Conservation (phyloP, 768 basidiomycete genomes). For the Pulveroboletus frians region DNA sequence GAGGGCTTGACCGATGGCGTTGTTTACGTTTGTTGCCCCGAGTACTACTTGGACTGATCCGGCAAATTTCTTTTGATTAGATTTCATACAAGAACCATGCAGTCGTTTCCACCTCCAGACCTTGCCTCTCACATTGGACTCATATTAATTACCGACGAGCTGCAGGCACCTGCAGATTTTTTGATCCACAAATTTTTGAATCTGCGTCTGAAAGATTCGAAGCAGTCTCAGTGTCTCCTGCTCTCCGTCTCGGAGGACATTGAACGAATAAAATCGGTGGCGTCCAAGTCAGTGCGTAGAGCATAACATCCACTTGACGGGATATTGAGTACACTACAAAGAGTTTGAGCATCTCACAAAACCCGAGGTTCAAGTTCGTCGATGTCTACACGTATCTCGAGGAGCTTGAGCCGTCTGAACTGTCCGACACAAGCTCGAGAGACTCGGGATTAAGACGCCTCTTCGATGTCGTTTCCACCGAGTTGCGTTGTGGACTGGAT, state of each 20-base stretch:
- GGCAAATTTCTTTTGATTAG: constrained; percentile 6
- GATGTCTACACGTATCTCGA: constrained; percentile 42
- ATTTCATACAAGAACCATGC: constrained; percentile 14
- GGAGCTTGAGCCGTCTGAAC: constrained; percentile 3
- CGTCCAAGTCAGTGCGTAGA: constrained; percentile 54
- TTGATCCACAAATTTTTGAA: constrained; percentile 53
- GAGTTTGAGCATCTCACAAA: constrained; percentile 33
- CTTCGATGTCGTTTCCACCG: constrained; percentile 33
- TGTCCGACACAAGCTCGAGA: constrained; percentile 4
- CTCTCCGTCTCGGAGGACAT: constrained; percentile 56
- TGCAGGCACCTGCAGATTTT: constrained; percentile 70
- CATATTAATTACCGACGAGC: constrained; percentile 64
- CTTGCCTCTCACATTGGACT: constrained; percentile 47
- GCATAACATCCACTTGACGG: neutral
- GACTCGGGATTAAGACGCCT: constrained; percentile 28
- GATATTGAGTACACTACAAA: constrained; percentile 13
- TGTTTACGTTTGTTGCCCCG: constrained; percentile 16
- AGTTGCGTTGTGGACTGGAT: constrained; percentile 14
- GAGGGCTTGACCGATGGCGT: neutral
- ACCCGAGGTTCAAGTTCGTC: constrained; percentile 48
- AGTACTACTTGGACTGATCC: constrained; percentile 17
- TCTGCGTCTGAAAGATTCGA: constrained; percentile 46
- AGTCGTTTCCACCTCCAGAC: constrained; percentile 50
- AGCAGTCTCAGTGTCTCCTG: constrained; percentile 39
- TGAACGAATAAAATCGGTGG: constrained; percentile 57